phyloP scores from a whole-genome alignment of 148 eudicot genomes.

The Linanthus parryae region DNA sequence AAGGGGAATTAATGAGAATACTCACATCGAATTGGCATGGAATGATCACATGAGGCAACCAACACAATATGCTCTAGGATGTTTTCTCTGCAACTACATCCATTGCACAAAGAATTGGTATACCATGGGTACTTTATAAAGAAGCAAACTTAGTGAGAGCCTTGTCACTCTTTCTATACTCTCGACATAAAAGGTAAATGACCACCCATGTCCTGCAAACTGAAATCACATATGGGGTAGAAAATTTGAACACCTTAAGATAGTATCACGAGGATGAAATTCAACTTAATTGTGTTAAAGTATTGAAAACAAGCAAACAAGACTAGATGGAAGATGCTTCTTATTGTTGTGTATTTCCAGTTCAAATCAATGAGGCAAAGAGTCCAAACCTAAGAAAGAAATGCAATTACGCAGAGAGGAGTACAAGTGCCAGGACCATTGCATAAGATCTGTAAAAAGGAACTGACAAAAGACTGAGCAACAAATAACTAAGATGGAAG shows the following conservation, averaged over 20 bases:
- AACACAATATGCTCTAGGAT: slow-evolving; percentile 67
- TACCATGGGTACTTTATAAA: slow-evolving; percentile 67
- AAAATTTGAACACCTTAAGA: no score
- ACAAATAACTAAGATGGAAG: no score
- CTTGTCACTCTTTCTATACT: slow-evolving; percentile 86
- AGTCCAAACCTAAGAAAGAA: slow-evolving; percentile 60
- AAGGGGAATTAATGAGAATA: slow-evolving; percentile 11
- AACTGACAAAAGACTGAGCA: background rate
- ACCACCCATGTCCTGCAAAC: slow-evolving; percentile 80
- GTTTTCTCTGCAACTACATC: slow-evolving; percentile 75
- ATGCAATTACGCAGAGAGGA: slow-evolving; percentile 73
- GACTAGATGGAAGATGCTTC: background rate
- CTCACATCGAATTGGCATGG: slow-evolving; percentile 7
- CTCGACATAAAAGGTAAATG: slow-evolving; percentile 77
- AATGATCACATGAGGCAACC: slow-evolving; percentile 82
- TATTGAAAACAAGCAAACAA: background rate
- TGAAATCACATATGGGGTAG: slow-evolving; percentile 22
- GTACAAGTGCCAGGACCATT: slow-evolving; percentile 96
- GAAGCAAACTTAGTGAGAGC: slow-evolving; percentile 71
- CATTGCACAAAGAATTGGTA: slow-evolving; percentile 90
- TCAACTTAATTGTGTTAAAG: background rate
- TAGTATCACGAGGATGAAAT: no score
- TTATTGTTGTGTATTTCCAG: background rate
- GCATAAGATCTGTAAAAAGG: slow-evolving; percentile 77
- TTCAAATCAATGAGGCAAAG: background rate